Conservation (phyloP, 768 basidiomycete genomes). For the Chalciporus pseudorubinellus region DNA sequence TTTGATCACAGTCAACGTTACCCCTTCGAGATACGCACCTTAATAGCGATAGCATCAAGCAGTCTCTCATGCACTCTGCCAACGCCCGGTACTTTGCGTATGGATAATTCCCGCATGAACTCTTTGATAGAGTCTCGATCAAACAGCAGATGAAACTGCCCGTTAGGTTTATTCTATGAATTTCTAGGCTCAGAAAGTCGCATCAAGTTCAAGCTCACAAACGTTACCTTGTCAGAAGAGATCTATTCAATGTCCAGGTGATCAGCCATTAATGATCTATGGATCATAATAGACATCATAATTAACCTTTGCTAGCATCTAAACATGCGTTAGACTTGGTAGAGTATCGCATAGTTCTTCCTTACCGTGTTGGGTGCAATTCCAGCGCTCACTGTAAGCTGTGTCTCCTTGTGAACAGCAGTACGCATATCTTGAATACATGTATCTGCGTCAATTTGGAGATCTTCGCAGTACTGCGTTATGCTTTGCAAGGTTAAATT, state of each 20-base stretch:
- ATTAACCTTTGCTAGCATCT: conserved; percentile 90
- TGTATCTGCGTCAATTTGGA: conserved; percentile 60
- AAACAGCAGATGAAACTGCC: conserved; percentile 78
- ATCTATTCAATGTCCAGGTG: conserved; percentile 48
- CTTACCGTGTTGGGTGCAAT: conserved; percentile 92
- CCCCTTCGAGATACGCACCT: conserved; percentile 38
- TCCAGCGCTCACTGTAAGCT: conserved; percentile 89
- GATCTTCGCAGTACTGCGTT: conserved; percentile 74
- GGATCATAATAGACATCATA: neutral
- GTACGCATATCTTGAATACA: conserved; percentile 79
- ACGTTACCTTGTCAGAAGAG: conserved; percentile 79
- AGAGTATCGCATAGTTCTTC: conserved; percentile 15
- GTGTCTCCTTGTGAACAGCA: conserved; percentile 72
- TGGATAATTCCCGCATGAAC: conserved; percentile 81
- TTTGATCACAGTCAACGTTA: neutral
- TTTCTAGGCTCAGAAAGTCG: neutral
- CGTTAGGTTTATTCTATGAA: conserved; percentile 87
- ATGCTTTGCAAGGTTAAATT: conserved; percentile 49
- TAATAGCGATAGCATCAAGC: conserved; percentile 82
- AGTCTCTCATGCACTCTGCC: conserved; percentile 89
- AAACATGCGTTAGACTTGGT: conserved; percentile 12
- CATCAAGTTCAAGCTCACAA: neutral
- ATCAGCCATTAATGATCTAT: neutral
- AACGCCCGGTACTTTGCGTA: conserved; percentile 86
- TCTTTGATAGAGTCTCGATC: conserved; percentile 57